These are phyloP conservation scores for Aspergillus nanangensis DNA, from an alignment of 495 filamentous ascomycete species.

Conservation along the genomic window DNA sequence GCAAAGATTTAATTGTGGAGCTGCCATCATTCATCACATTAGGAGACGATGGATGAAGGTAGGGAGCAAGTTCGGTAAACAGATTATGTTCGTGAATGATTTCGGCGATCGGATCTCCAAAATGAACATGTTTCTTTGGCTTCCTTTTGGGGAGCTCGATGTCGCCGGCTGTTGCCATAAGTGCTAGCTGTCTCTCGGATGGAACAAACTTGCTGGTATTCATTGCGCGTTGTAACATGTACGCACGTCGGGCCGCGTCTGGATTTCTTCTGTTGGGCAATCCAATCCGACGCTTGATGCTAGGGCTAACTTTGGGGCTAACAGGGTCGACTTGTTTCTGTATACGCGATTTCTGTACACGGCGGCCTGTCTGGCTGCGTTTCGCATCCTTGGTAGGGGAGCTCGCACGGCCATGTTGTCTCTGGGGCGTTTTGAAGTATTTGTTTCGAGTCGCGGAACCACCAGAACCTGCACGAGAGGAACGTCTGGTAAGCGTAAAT, in stretches of 20 bases:
- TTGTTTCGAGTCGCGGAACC: background rate
- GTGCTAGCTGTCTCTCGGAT: too few species aligned
- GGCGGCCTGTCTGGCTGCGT: too few species aligned
- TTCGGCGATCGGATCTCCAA: background rate
- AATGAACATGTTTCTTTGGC: slow-evolving; percentile 4
- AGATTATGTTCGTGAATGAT: background rate
- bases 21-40: background rate
- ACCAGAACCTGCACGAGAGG: too few species aligned
- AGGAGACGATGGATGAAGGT: background rate
- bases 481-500: too few species aligned
- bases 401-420: too few species aligned
- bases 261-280: background rate
- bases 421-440: background rate
- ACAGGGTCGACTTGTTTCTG: background rate
- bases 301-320: background rate
- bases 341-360: too few species aligned
- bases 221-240: background rate
- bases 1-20: too few species aligned
- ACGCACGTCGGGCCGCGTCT: background rate
- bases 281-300: background rate
- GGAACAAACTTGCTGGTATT: background rate
- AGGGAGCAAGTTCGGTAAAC: slow-evolving; percentile 2
- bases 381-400: too few species aligned
- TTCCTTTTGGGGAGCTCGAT: too few species aligned
- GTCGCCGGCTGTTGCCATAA: too few species aligned